Percentiles rank a stretch among this genome's conserved stretches.
Conservation (phyloP, 345 rosid genomes). For the Camelina laxa region DNA sequence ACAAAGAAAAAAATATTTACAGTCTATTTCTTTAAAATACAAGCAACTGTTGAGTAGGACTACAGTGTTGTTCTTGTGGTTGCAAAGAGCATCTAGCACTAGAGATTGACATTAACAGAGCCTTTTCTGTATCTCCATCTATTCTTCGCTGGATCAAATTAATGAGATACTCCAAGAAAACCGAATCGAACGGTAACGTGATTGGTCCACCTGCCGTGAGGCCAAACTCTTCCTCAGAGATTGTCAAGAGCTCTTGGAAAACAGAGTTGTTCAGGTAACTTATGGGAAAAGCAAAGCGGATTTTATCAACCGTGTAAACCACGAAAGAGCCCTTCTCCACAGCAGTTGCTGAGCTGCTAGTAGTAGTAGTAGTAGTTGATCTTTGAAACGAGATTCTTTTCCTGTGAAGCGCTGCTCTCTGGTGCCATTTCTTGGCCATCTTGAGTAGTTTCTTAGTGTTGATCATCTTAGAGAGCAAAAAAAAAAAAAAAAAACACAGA, state of each 20-base stretch:
- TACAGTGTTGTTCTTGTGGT: background rate
- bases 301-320: constrained; percentile 32
- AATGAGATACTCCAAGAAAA: constrained; percentile 41
- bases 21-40: background rate
- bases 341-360: background rate
- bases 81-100: constrained; percentile 3
- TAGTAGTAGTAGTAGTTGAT: background rate
- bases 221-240: constrained; percentile 50
- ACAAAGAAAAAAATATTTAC: background rate
- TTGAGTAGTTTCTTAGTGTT: background rate
- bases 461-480: background rate
- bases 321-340: constrained; percentile 40
- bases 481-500: background rate
- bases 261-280: constrained; percentile 28
- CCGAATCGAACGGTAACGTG: constrained; percentile 40
- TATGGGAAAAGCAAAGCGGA: constrained; percentile 16
- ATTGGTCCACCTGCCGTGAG: constrained; percentile 37
- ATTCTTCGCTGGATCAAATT: background rate
- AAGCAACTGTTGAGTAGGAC: constrained; percentile 4
- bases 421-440: constrained; percentile 35
- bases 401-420: constrained; percentile 15
- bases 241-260: constrained; percentile 41
- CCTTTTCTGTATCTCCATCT: constrained; percentile 19
- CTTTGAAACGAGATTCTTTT: constrained; percentile 24
- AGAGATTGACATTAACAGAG: constrained; percentile 5